phyloP scores from a whole-genome alignment of 176 grass and related monocot species.

The Musa beccarii region DNA sequence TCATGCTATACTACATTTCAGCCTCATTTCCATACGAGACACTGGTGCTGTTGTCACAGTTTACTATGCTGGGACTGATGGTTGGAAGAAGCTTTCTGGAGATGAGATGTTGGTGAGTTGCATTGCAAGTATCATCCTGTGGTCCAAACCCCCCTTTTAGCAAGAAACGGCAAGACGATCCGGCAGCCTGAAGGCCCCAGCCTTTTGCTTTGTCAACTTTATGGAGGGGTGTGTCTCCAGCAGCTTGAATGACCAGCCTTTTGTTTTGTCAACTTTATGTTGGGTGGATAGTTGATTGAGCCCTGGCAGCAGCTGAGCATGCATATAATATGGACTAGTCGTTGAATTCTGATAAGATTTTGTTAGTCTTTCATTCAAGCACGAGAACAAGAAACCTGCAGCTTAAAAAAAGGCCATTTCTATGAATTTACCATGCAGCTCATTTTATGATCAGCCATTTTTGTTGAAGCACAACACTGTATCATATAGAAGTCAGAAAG shows the following conservation, averaged over 20 bases:
- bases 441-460: too few species aligned
- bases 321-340: neutral
- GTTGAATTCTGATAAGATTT: too few species aligned
- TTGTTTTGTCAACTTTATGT: neutral
- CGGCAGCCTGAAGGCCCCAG: constrained; percentile 29
- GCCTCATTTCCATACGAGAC: too few species aligned
- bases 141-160: constrained; percentile 36
- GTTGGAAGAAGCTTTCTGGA: constrained; percentile 93
- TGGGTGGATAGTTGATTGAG: neutral
- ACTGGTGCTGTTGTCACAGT: constrained; percentile 27
- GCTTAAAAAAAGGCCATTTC: too few species aligned
- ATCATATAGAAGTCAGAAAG: too few species aligned
- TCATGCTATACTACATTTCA: too few species aligned
- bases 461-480: too few species aligned
- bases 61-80: constrained; percentile 66
- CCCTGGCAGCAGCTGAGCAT: neutral
- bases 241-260: neutral
- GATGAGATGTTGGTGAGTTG: constrained; percentile 87
- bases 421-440: too few species aligned
- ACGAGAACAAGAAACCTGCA: too few species aligned
- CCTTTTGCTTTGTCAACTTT: too few species aligned
- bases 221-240: too few species aligned
- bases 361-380: too few species aligned
- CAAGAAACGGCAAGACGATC: constrained; percentile 64
- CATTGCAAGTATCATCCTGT: constrained; percentile 83